Conservation (phyloP, 306 rosid genomes). For the Pyrus pyrifolia region DNA sequence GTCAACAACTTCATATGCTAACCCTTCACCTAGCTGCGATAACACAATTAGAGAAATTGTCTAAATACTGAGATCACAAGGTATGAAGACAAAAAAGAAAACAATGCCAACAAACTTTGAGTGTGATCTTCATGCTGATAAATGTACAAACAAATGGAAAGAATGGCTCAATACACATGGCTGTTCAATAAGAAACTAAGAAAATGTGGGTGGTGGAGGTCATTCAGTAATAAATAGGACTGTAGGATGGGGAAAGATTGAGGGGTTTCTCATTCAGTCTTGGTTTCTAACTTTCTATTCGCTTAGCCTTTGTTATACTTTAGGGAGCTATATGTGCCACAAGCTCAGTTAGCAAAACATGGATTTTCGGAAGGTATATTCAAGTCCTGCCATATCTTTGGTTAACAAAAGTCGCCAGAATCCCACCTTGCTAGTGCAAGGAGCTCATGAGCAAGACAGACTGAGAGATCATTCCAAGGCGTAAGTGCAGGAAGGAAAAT, state of each 20-base stretch:
- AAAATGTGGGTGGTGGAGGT: background rate
- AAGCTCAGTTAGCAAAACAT: background rate
- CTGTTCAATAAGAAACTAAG: background rate
- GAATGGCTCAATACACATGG: background rate
- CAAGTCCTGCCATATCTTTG: background rate
- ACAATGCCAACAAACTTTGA: background rate
- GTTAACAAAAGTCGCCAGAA: background rate
- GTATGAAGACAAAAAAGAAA: background rate
- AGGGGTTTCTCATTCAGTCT: background rate
- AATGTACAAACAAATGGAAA: background rate
- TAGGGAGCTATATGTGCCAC: background rate
- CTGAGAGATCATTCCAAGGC: background rate
- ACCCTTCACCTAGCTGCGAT: constrained; percentile 78
- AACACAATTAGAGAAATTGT: background rate
- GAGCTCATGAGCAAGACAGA: too few species aligned
- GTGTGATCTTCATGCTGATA: background rate
- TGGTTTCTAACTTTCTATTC: background rate
- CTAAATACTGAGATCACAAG: background rate
- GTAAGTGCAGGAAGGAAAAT: too few species aligned
- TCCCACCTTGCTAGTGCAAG: background rate
- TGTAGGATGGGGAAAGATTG: too few species aligned
- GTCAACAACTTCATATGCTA: constrained; percentile 70
- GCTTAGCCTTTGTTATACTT: background rate
- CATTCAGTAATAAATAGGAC: too few species aligned
- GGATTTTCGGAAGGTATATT: background rate